Evolutionary conservation across 163 green algal species (phyloP), one percentile per base, ranked within the genome.

Genomic region (Volvox carteri): DNA sequence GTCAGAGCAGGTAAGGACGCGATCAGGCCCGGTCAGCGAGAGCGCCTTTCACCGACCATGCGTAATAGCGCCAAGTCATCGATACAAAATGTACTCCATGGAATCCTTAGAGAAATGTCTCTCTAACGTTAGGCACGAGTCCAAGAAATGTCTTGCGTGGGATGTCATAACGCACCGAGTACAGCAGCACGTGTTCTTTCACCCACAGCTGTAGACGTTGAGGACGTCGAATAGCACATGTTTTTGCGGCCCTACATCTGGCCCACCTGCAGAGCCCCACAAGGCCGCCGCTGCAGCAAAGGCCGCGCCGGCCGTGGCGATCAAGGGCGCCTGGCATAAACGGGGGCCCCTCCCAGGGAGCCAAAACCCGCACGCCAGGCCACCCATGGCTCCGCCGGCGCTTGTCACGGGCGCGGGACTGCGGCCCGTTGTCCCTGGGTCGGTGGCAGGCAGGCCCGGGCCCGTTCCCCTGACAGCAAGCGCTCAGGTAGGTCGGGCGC

Each of bases 321-420:
- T 84, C 28, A 84, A 84, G 75, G 48, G 75, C 44, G 42, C 73
- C 23, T 80, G 73, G 73, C 44, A 65, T 23, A 80, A 80, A 44
- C 73, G 73, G 25, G 44, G 73, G 8, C 41, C 41, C 21, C 41
- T 23, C 3, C 41, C 41, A 6, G 46, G 75, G 6, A 14, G 30
- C 16, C 75, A 84, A 33, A 68, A 84, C n/a, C 75, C 75, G 41
- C 28, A 70, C 30, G 50, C 30, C 48, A 46, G 75, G 75, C 48
- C 75, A 30, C 75, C 48, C 30, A 84, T 84, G 75, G 75, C 14
- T 14, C 75, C 75, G 8, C 46, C 75, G 75, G 52, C 46, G 11
- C n/a, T 46, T 33, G 73, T 65, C 7, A 11, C 73, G 4, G 44
- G 42, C 28, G 42, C 42, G 0, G 73, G 73, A 7, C 73, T 52